Conservation (phyloP, 2,329 filamentous ascomycete species). For the Colletotrichum endophyticum region DNA sequence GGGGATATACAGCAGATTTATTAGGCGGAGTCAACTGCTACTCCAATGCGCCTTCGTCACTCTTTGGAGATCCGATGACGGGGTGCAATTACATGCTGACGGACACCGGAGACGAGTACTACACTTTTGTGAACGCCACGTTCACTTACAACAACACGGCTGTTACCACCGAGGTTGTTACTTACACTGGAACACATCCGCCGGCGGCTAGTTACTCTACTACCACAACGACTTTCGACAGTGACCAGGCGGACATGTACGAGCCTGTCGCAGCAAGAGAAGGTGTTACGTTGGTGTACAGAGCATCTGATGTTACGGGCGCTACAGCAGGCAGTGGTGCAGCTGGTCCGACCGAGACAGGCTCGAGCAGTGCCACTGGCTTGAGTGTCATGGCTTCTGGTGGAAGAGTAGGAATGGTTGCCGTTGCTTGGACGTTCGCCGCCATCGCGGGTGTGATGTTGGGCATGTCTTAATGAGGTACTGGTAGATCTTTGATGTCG, state of each 20-base stretch:
- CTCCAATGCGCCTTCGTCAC: not conserved
- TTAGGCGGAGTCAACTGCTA: not conserved
- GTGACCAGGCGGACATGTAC: too few relatives aligned
- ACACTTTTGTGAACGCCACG: not conserved
- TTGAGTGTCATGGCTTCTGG: not conserved
- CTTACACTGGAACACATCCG: not conserved
- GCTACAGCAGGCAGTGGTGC: not conserved
- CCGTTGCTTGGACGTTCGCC: not conserved
- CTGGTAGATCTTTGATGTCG: not conserved
- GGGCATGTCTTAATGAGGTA: not conserved
- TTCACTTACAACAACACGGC: constrained; percentile 7
- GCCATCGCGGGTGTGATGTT: not conserved
- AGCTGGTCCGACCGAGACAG: not conserved
- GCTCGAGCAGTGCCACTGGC: not conserved
- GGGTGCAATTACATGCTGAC: not conserved
- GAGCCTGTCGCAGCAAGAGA: not conserved
- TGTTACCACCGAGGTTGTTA: not conserved
- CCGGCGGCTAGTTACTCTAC: not conserved
- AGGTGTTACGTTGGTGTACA: not conserved
- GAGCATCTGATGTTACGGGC: not conserved
- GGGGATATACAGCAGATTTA: not conserved
- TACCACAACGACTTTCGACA: not conserved
- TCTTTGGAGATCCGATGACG: not conserved
- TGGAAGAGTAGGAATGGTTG: not conserved
- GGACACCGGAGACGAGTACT: not conserved